Base-by-base conservation (phyloP, 148 eudicot genomes). In the Silene uniflora region DNA sequence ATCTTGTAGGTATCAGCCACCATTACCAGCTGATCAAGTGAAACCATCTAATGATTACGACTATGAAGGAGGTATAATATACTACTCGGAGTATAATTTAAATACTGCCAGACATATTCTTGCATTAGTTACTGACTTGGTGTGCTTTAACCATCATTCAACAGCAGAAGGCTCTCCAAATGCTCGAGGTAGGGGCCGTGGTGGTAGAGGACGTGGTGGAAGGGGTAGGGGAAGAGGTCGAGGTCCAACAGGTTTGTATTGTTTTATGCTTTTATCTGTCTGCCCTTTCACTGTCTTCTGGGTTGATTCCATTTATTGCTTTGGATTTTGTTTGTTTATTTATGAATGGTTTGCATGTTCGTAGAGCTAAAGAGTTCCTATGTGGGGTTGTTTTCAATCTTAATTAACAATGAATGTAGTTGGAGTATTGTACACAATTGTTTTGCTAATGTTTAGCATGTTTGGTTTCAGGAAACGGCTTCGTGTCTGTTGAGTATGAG, bases 11-110 rank as follows among this genome's bases (percentile, higher is more conserved):
- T 94, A 94, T 80, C 98, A 94, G 80, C 92, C 91, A 75, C 98
- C 98, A 32, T 76, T 94, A 67, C 96, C 98, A 42, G 96, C 91
- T 69, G 98, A 94, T 77, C 93, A 87, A 87, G 98, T 94, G 79
- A 92, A 84, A 83, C 81, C 86, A 29, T 62, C 88, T 23, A 73
- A 81, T 56, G 98, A 92, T 29, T 76, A 80, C 73, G 95, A 90
- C 46, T 88, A 84, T 81, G 96, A 87, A 42, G 93, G 92, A 89
- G 99, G 99, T 87, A 79, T 63, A 39, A 55, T 62, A 77, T 39
- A 6, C n/a, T n/a, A n/a, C n/a, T n/a, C n/a, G n/a, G n/a, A n/a
- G 22, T 52, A 52, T 52, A 35, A 62, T 7, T 24, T n/a, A 27
- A 8, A 22, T 10, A n/a, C 29, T 10, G 9, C 23, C 21, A 25